phyloP scores from a whole-genome alignment of 2,329 filamentous ascomycete species.

The Penicillium sp. region DNA sequence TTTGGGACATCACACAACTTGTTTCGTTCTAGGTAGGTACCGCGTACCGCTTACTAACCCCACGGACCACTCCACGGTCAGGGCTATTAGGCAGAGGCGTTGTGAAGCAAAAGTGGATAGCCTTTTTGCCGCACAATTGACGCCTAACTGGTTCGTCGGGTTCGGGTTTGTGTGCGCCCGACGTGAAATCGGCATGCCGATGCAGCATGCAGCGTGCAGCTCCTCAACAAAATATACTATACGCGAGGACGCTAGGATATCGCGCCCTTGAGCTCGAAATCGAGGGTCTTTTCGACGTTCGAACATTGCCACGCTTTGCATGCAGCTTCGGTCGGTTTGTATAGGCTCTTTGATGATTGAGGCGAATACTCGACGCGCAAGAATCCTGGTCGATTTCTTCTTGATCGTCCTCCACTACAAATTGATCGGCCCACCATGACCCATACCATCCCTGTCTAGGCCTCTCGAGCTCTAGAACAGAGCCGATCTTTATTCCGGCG shows the following conservation, averaged over 20 bases:
- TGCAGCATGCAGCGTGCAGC: not conserved
- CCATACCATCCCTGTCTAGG: slow-evolving; percentile 1
- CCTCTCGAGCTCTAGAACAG: slow-evolving; percentile 6
- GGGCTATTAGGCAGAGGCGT: not conserved
- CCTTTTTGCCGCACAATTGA: not conserved
- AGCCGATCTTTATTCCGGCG: not conserved
- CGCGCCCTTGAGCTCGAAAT: not conserved
- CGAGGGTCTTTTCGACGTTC: no score
- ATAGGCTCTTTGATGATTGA: not conserved
- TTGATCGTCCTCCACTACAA: slow-evolving; percentile 1
- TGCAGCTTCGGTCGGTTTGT: not conserved
- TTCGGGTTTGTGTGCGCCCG: slow-evolving; percentile 3
- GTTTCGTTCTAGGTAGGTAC: not conserved
- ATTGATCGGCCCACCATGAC: slow-evolving; percentile 4
- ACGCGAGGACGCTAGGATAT: not conserved
- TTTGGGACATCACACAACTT: not conserved
- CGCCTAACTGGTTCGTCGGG: slow-evolving; percentile 7
- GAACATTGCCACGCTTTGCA: not conserved
- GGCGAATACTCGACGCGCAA: not conserved
- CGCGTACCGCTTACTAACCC: not conserved
- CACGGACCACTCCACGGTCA: slow-evolving; percentile 8
- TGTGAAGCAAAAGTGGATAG: slow-evolving; percentile 3
- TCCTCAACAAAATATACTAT: not conserved
- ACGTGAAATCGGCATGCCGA: slow-evolving; percentile 12
- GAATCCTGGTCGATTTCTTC: not conserved